A percentile compares a stretch with the other conserved stretches of the same genome.
These are phyloP conservation scores for Epichloe sibirici DNA, from an alignment of 2,329 filamentous ascomycete species.

Conservation along the genomic window DNA sequence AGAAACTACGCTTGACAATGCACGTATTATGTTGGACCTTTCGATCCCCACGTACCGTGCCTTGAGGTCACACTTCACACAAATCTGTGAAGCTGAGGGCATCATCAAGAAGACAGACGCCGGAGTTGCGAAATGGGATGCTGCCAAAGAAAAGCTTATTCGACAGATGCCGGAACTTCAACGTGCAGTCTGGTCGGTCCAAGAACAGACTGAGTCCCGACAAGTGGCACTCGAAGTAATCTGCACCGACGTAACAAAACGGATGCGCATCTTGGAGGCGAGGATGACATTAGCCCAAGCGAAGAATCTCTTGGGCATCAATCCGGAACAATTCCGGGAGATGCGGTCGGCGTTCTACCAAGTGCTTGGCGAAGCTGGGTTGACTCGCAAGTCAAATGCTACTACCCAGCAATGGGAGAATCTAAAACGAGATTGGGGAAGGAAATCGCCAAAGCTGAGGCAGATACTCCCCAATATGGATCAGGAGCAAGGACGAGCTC, in stretches of 20 bases:
- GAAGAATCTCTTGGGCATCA: constrained; percentile 44
- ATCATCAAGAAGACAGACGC: constrained; percentile 67
- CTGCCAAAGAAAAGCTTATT: constrained; percentile 55
- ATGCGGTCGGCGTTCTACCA: constrained; percentile 55
- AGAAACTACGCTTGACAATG: constrained; percentile 71
- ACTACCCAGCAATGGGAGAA: constrained; percentile 60
- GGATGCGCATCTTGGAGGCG: constrained; percentile 52
- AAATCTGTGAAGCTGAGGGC: constrained; percentile 53
- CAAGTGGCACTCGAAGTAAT: constrained; percentile 65
- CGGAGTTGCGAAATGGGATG: constrained; percentile 61
- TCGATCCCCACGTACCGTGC: constrained; percentile 50
- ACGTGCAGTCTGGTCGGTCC: constrained; percentile 44
- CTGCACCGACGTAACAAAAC: constrained; percentile 71
- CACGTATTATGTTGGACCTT: constrained; percentile 56
- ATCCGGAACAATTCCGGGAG: constrained; percentile 38
- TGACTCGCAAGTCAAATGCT: constrained; percentile 62
- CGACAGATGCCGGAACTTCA: constrained; percentile 52
- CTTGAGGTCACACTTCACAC: constrained; percentile 54
- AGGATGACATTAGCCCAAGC: constrained; percentile 64
- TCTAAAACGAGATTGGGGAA: constrained; percentile 57
- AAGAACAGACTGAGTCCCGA: constrained; percentile 47
- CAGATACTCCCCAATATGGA: constrained; percentile 35
- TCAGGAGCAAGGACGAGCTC: constrained; percentile 44
- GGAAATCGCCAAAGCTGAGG: constrained; percentile 41
- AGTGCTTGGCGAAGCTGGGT: constrained; percentile 51